These are phyloP conservation scores for Porogramme epimiltina DNA, from an alignment of 1,284 basidiomycete genomes.

Conservation along the genomic window DNA sequence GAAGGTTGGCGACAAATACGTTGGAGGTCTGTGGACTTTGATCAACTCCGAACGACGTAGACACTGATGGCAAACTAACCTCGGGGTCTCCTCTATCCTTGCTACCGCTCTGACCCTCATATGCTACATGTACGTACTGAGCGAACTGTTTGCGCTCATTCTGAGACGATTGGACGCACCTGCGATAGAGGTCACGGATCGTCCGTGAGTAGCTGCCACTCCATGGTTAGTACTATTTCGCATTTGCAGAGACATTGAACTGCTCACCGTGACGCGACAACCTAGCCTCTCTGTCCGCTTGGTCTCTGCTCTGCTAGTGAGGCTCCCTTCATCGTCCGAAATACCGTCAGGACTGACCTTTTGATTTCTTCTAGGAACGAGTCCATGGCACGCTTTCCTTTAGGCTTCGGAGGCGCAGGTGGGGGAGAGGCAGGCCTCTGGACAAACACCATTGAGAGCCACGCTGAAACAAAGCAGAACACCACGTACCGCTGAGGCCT, in stretches of 20 bases:
- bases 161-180: conserved; percentile 45
- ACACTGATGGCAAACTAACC: conserved; percentile 37
- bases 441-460: not conserved
- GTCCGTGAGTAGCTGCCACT: conserved; percentile 37
- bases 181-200: conserved; percentile 86
- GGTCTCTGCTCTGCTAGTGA: conserved; percentile 63
- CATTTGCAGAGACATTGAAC: not conserved
- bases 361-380: conserved; percentile 93
- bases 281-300: conserved; percentile 85
- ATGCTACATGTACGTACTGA: conserved; percentile 46
- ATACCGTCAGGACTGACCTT: conserved; percentile 53
- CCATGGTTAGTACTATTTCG: too few relatives aligned
- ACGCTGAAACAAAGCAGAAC: conserved; percentile 19
- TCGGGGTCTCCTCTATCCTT: conserved; percentile 85
- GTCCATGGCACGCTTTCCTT: conserved; percentile 93
- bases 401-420: conserved; percentile 58
- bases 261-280: conserved; percentile 70
- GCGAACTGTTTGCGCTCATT: not conserved
- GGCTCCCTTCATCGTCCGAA: not conserved
- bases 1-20: conserved; percentile 91
- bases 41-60: conserved; percentile 34
- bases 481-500: conserved; percentile 31
- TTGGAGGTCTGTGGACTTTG: conserved; percentile 76
- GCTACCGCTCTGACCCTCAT: conserved; percentile 86
- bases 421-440: conserved; percentile 58